Base-by-base conservation (phyloP, 352 stramenopile species). In the Globisporangium polare region DNA sequence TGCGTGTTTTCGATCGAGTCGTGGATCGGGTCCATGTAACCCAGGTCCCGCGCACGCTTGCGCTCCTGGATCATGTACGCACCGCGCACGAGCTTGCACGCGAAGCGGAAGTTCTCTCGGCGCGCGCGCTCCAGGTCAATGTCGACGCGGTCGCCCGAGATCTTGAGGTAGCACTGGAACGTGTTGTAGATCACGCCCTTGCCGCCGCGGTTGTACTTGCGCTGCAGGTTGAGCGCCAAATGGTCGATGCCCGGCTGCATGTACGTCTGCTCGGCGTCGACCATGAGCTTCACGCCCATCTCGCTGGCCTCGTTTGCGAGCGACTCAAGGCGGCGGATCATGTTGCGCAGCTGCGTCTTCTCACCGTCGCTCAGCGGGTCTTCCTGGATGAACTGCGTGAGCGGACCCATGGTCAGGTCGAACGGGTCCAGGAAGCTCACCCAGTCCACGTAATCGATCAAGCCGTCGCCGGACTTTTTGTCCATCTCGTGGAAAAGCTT, bases 121-220 rank as follows among this genome's bases (percentile, higher is more conserved):
- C 97, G 78, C 43, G 96, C 90, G 43, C 95, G 78, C 67, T 98
- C 86, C 7, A 99, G 67, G 67, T 99, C 96, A 29, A 88, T 92
- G 53, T 88, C 78, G 5, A 99, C 78, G 53, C 91, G 84, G 62
- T 96, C 73, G 22, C 61, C 71, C 39, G 90, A 88, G 71, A 97
- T 92, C 69, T 97, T 98, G 33, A 99, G 80, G 80, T 99, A 99
- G 78, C 96, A 98, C 80, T 99, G 97, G 72, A 98, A 99, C 18
- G 97, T 99, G 73, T 98, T 98, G 86, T 98, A 99, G 67, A 99
- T 97, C 35, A 97, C 77, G 52, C 96, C 71, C 37, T 68, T 68
- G 50, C 83, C 74, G 41, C 91, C 71, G 26, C 79, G 83, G 70
- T 98, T 98, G 86, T 96, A 97, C 64, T 90, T 83, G 49, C 82